These are phyloP conservation scores for Pelargonium australe DNA, from an alignment of 441 rosid genomes.

Conservation along the genomic window DNA sequence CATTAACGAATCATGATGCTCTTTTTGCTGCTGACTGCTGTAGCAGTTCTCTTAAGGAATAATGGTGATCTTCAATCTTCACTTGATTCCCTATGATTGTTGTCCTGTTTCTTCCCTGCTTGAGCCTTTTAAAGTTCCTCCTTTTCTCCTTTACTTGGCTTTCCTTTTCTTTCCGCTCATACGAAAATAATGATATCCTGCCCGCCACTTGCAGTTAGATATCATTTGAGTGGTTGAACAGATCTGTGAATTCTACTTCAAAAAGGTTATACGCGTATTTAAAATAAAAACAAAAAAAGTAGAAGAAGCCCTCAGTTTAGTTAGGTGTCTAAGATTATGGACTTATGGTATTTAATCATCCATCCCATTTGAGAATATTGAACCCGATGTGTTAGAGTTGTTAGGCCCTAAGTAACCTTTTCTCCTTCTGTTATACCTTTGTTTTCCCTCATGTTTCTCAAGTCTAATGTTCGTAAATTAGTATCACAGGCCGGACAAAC, in stretches of 20 bases:
- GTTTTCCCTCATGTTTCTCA: background rate
- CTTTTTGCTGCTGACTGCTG: too few species aligned
- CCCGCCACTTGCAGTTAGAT: background rate
- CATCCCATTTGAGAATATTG: background rate
- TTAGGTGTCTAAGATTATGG: too few species aligned
- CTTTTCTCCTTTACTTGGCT: too few species aligned
- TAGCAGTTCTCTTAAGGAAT: too few species aligned
- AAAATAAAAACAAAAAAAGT: too few species aligned
- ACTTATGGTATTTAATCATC: background rate
- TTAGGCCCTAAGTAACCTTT: background rate
- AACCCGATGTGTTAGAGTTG: background rate
- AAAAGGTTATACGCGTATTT: background rate
- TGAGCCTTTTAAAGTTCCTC: too few species aligned
- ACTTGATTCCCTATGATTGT: too few species aligned
- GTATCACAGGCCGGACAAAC: conserved; percentile 56
- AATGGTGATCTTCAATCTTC: too few species aligned
- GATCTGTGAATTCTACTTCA: background rate
- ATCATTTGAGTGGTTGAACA: background rate
- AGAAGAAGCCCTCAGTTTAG: too few species aligned
- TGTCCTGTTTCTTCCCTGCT: too few species aligned
- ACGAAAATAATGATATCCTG: background rate
- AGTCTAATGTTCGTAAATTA: background rate
- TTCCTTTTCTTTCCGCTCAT: background rate
- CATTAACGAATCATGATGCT: too few species aligned
- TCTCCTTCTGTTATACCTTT: background rate